Base-by-base conservation (phyloP, 2,329 filamentous ascomycete genomes). In the Trichoderma sp. region DNA sequence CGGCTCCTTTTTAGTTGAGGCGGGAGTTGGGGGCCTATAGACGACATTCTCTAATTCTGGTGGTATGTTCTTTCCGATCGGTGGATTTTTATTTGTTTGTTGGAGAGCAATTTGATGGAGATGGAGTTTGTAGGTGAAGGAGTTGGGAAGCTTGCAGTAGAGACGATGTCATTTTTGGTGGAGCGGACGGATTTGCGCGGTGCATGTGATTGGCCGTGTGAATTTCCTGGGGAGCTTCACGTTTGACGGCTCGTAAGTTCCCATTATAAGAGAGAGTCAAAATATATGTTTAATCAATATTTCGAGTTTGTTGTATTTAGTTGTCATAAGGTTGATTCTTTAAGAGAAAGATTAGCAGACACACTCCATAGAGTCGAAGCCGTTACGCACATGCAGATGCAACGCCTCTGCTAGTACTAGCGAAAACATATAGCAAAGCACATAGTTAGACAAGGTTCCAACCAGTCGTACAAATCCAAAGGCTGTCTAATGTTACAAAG, bases 21-120 rank as follows among this genome's bases (percentile, higher is more conserved):
- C 14, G 94, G 93, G 29, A 95, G 83, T 76, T 91, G 87, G 16
- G 94, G 93, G 6, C 93, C 93, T 80, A 94, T 91, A 41, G 90
- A 91, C 68, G 94, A 94, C 29, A 45, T 71, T 72, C 8, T 50
- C 8, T 11, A 8, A 7, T n/a, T 14, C 3, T 5, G 3, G 2
- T 33, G 18, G 4, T 31, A 1, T 64, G 4, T 9, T 35, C 14
- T 29, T 4, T 53, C 16, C 18, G 9, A 3, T 16, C 27, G n/a
- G 11, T 3, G 6, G 1, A 41, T 18, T 38, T 14, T 29, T 27
- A 14, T 6, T 31, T 6, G 67, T 11, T 45, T 21, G 56, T 31
- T 31, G 53, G n/a, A 6, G 14, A 27, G 14, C 1, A 29, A 16
- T 8, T 21, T 35, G 24, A 24, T 6, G 18, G 41, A 18, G 24